These are phyloP conservation scores for Carex kokanica DNA, from an alignment of 176 grass and related monocot genomes.

Conservation along the genomic window DNA sequence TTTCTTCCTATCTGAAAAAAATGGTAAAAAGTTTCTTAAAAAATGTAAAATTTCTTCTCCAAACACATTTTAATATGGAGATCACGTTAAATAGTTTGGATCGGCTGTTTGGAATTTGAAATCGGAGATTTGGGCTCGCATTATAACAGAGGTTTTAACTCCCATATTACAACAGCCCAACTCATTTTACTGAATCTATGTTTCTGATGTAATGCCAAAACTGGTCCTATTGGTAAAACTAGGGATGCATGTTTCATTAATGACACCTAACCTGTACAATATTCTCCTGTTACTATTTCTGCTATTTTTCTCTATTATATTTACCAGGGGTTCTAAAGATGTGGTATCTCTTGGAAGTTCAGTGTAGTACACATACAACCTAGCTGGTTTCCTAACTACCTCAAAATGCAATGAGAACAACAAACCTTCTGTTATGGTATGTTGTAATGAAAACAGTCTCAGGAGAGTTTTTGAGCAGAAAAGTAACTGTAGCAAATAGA, in stretches of 20 bases:
- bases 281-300: neutral
- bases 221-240: neutral
- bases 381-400: neutral
- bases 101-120: no score
- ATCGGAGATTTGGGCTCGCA: no score
- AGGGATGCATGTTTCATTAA: neutral
- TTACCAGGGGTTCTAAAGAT: neutral
- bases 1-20: no score
- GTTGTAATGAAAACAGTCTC: constrained; percentile 65
- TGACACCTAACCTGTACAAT: neutral
- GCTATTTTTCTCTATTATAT: neutral
- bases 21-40: no score
- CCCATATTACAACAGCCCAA: no score
- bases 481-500: constrained; percentile 58
- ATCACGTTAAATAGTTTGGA: no score
- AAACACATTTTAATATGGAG: no score
- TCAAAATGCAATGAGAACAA: neutral
- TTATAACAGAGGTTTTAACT: no score
- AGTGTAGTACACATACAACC: neutral
- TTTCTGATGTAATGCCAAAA: neutral
- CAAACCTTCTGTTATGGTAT: constrained; percentile 79
- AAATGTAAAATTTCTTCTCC: no score
- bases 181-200: neutral
- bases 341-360: neutral
- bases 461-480: constrained; percentile 59